Evolutionary conservation across 1,284 basidiomycete species (phyloP).

Genomic region (Rhodofomes roseus): DNA sequence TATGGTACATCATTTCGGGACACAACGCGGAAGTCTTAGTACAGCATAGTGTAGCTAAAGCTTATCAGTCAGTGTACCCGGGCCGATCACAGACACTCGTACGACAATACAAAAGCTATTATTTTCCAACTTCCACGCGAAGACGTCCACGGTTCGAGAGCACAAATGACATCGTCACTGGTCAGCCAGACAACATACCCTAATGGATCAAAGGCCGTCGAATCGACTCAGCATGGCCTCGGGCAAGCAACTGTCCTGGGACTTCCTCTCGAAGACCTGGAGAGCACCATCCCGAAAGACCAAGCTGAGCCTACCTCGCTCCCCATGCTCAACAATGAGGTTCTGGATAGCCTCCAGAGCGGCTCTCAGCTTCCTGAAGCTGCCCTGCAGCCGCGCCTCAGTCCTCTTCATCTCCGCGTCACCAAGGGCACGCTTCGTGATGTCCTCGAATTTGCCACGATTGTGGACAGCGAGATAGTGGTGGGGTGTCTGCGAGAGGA

Average conservation of each 20-base stretch:
- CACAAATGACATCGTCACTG: too few relatives aligned
- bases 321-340: slow-evolving; percentile 40
- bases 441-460: slow-evolving; percentile 39
- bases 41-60: too few relatives aligned
- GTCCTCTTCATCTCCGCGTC: slow-evolving; percentile 30
- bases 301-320: slow-evolving; percentile 40
- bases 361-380: slow-evolving; percentile 38
- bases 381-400: slow-evolving; percentile 27
- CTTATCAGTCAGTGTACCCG: too few relatives aligned
- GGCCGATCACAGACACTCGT: too few relatives aligned
- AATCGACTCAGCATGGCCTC: slow-evolving; percentile 36
- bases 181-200: too few relatives aligned
- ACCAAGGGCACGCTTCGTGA: slow-evolving; percentile 38
- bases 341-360: slow-evolving; percentile 39
- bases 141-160: too few relatives aligned
- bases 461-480: slow-evolving; percentile 48
- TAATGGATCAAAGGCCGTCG: slow-evolving; percentile 1
- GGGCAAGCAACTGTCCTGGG: slow-evolving; percentile 37
- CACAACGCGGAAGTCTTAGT: too few relatives aligned
- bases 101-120: too few relatives aligned
- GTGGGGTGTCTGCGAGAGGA: slow-evolving; percentile 52
- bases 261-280: slow-evolving; percentile 38
- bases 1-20: too few relatives aligned
- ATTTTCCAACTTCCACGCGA: too few relatives aligned
- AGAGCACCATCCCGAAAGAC: slow-evolving; percentile 39